These are phyloP conservation scores for Ramularia endophylla DNA, from an alignment of 2,329 filamentous ascomycete species.

Conservation along the genomic window DNA sequence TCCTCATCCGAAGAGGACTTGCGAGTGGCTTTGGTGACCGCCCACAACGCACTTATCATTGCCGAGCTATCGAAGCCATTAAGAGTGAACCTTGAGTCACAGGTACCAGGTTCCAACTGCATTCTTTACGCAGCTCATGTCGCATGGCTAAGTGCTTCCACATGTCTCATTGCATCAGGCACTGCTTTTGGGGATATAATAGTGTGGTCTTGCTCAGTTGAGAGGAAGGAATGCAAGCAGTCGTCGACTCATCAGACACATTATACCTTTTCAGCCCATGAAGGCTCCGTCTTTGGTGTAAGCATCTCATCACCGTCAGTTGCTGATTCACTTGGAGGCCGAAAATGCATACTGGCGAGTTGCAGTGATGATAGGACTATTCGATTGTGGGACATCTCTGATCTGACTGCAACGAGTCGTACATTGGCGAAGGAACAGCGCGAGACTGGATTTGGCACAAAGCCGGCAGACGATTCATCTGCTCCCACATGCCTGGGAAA, in stretches of 20 bases:
- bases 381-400: conserved; percentile 76
- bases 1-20: neutral
- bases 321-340: conserved; percentile 35
- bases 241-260: conserved; percentile 40
- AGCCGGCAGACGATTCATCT: conserved; percentile 36
- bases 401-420: conserved; percentile 31
- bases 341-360: conserved; percentile 65
- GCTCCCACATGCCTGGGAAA: conserved; percentile 50
- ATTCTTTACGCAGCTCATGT: conserved; percentile 83
- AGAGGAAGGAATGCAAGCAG: conserved; percentile 2
- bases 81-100: conserved; percentile 5
- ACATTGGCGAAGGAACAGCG: conserved; percentile 24
- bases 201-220: conserved; percentile 65
- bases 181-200: conserved; percentile 94
- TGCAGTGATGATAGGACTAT: conserved; percentile 95
- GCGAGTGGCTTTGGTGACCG: conserved; percentile 62
- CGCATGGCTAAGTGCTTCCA: conserved; percentile 51
- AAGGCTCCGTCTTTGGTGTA: conserved; percentile 91
- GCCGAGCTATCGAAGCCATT: conserved; percentile 1
- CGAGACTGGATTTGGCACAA: conserved; percentile 41
- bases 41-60: conserved; percentile 72
- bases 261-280: conserved; percentile 62
- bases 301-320: conserved; percentile 56
- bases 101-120: conserved; percentile 65
- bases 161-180: conserved; percentile 73